phyloP scores from a whole-genome alignment of 768 basidiomycete species.

The Naganishia randhawae region DNA sequence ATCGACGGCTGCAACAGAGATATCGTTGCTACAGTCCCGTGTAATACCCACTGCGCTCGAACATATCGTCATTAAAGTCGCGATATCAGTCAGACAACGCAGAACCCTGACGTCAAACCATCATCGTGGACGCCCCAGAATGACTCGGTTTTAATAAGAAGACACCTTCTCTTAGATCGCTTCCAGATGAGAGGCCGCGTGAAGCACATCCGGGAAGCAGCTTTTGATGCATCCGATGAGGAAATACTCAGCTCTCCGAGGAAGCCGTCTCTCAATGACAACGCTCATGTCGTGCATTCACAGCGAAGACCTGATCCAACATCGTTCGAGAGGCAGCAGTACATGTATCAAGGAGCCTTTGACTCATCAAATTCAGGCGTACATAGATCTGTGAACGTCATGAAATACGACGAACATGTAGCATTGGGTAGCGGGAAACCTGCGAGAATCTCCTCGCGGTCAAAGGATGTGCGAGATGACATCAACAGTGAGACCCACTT shows the following conservation, averaged over 20 bases:
- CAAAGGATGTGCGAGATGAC: neutral
- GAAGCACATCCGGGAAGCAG: slow-evolving; percentile 9
- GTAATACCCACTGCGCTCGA: too few relatives aligned
- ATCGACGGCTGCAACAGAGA: neutral
- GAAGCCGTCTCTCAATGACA: neutral
- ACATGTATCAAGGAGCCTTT: neutral
- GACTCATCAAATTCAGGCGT: neutral
- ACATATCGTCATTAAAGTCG: too few relatives aligned
- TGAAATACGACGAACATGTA: neutral
- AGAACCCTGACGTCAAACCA: too few relatives aligned
- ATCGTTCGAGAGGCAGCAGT: neutral
- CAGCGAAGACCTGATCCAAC: neutral
- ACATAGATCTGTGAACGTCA: neutral
- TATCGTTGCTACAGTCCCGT: too few relatives aligned
- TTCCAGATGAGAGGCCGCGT: neutral
- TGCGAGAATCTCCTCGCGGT: neutral
- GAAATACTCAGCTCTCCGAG: neutral
- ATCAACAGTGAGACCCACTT: neutral
- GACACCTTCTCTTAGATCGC: neutral
- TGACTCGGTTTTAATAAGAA: neutral
- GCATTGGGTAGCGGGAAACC: neutral
- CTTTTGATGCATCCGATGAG: neutral
- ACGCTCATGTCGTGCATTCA: too few relatives aligned
- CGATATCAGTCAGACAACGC: too few relatives aligned
- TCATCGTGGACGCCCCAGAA: neutral